Base-by-base conservation (phyloP, 352 stramenopile genomes). In the Phytophthora meadii region DNA sequence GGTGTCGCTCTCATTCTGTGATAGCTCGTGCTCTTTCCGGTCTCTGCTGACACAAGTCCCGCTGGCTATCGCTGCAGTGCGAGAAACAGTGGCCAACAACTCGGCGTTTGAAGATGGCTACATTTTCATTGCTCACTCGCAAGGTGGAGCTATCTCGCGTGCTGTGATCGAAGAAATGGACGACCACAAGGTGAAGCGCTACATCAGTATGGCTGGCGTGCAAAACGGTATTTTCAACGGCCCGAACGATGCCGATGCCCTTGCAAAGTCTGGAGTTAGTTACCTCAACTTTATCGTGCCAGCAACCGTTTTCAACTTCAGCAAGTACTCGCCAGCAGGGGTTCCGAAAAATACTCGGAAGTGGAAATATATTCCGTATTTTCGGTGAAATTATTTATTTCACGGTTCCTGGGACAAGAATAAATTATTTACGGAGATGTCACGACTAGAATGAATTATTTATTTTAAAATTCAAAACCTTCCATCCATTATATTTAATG, bases 131-230 rank as follows among this genome's bases (percentile, higher is more conserved):
- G 48, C 25, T 0, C 62, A 84, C 44, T 86, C 77, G 2, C 74
- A 84, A 12, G 74, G 74, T 24, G 75, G 57, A 0, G n/a, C 63
- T 3, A 65, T 86, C 15, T 72, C 75, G 9, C 72, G 77, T 2
- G 63, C 53, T 1, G 77, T 86, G 19, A 61, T 84, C 15, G 69
- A 88, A 54, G 58, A 81, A 24, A 81, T 81, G 76, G 72, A 86
- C 48, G 74, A 81, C 32, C 74, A 86, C 71, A 63, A 76, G 3
- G 65, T 72, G 12, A 59, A 79, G 36, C 65, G 54, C 19, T 76
- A 80, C 41, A 62, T 88, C 52, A 78, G 57, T 9, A 39, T 86
- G 8, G 72, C 79, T 4, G 72, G 74, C 2, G 51, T 60, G 0
- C 61, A 74, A 5, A 87, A 86, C 54, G 76, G 72, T 10, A 27